Conservation (phyloP, 164 flowering plant genomes). For the Dillenia turbinata region DNA sequence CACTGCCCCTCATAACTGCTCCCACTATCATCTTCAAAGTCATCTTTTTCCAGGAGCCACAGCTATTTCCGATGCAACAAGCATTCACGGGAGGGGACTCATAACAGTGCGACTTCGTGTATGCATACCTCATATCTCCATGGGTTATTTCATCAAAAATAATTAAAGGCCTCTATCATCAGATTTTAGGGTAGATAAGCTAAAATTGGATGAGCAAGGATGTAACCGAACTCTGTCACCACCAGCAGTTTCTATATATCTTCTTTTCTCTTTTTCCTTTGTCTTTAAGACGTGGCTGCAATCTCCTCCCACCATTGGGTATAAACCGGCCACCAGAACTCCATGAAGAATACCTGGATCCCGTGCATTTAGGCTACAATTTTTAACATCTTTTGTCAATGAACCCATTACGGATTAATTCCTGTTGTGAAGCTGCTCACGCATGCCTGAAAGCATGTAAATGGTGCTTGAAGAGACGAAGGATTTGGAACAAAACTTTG, state of each 20-base stretch:
- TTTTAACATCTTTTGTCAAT: constrained; percentile 48
- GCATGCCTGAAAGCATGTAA: constrained; percentile 69
- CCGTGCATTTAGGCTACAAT: constrained; percentile 63
- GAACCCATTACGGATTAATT: constrained; percentile 58
- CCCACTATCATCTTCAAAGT: constrained; percentile 32
- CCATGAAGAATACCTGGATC: constrained; percentile 87
- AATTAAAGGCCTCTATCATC: constrained; percentile 34
- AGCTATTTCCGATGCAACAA: constrained; percentile 75
- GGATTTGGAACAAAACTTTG: constrained; percentile 61
- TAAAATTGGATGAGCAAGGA: constrained; percentile 46
- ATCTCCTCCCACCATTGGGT: constrained; percentile 92
- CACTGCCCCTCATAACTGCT: constrained; percentile 20
- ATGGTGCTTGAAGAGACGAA: constrained; percentile 65
- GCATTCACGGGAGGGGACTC: constrained; percentile 71
- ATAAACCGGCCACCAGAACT: constrained; percentile 78
- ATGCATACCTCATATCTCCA: constrained; percentile 60
- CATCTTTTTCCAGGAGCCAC: constrained; percentile 62
- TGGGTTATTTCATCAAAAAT: constrained; percentile 83
- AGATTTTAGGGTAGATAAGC: constrained; percentile 22
- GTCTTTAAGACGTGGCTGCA: constrained; percentile 31
- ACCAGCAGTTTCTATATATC: constrained; percentile 53
- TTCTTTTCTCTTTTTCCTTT: constrained; percentile 26
- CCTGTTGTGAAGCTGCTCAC: constrained; percentile 71
- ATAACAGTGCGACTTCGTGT: constrained; percentile 62
- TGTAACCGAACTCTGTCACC: constrained; percentile 71